Base-by-base conservation (phyloP, 305 asterid species). In the Fraxinus angustifolia region DNA sequence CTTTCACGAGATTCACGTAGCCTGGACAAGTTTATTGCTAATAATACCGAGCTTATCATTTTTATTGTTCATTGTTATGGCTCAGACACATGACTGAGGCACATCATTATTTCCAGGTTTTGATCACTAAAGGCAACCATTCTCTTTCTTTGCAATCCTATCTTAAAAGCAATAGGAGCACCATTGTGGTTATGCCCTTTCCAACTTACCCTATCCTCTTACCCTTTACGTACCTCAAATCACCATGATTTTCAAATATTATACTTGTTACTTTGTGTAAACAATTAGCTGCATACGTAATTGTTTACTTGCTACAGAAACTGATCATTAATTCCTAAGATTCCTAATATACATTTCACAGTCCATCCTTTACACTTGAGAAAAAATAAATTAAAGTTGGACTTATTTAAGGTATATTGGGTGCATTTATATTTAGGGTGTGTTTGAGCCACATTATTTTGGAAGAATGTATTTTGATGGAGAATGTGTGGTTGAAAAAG, bases 151-250 rank as follows among this genome's bases (percentile, higher is more conserved):
- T 72, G 35, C 19, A 68, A 34, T 31, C 48, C 35, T 62, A 78
- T 79, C 79, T 77, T 78, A 34, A 19, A 73, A 60, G 53, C 36
- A 81, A 79, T 48, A 75, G 83, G 83, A 30, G 26, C 45, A 4
- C 75, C 23, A 16, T 33, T 30, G 71, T 17, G 35, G 17, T 56
- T 74, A n/a, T 81, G 74, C 35, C 73, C 36, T 68, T 70, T 70
- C 75, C 75, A 30, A 33, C 2, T 12, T 70, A 70, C 75, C 26
- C 21, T 70, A 6, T 33, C 68, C 2, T 58, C 82, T 50, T 6
- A 36, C 62, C 71, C 68, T 75, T 68, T 70, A 58, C 50, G 30
- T 31, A 17, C 56, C 50, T 78, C 33, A 67, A 67, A 14, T 72
- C 31, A 48, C 60, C 73, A 81, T 33, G 67, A 5, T 76, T 45